Base-by-base conservation (phyloP, 2,329 filamentous ascomycete genomes). In the Alternaria alternata region DNA sequence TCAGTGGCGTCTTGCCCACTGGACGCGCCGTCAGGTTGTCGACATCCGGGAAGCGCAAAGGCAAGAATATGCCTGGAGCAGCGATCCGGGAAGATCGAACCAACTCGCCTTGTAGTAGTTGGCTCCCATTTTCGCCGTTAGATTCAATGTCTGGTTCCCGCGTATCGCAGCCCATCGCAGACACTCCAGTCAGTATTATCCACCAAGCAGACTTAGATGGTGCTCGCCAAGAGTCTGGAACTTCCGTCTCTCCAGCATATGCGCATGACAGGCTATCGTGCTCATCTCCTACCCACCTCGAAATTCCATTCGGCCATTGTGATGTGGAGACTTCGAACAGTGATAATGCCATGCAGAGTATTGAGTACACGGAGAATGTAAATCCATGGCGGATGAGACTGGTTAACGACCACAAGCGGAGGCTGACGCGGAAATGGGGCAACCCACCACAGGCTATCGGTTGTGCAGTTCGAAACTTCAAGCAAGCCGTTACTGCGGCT, bases 351-450 rank as follows among this genome's bases (percentile, higher is more conserved):
- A 51, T 11, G 32, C 6, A 34, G 5, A 14, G 20, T 12, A 14
- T 18, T 14, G 42, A 44, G 9, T n/a, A 16, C 5, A 24, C 52
- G 4, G 48, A 43, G n/a, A 58, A 58, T 20, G 47, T 49, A 42
- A 38, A 55, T 51, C 32, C 39, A 14, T 71, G 60, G 68, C 58
- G 58, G 38, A 48, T 5, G 26, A 60, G 38, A 44, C 52, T 73
- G 4, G 42, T 73, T 20, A 47, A 59, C 16, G 42, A 66, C 39
- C 64, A 72, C 46, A 72, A 67, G 54, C 54, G 43, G 36, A 65
- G 61, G 24, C 48, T 68, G 28, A 57, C 43, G 18, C 51, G 57
- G 34, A 63, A 41, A 30, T 53, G 57, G 48, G 55, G 48, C 2
- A 36, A 43, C 14, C 44, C 51, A 32, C 51, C 26, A 39, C 56